Evolutionary conservation across 495 filamentous ascomycete species (phyloP).

Genomic region (Podospora conica): DNA sequence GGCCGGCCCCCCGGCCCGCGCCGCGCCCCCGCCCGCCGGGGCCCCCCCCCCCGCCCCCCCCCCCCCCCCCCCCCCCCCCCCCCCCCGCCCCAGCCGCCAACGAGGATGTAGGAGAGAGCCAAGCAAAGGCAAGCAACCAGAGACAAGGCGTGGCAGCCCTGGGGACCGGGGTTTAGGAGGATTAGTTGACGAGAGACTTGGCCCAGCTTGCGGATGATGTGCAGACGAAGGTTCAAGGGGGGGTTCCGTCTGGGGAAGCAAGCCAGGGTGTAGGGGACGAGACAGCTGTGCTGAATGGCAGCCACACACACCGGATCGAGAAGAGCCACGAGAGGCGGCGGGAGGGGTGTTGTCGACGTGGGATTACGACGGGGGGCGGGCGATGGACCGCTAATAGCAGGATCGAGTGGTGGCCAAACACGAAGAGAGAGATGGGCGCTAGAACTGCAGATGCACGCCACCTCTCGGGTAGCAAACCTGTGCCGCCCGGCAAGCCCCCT

Average conservation of each 20-base stretch:
- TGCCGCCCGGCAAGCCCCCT: not conserved
- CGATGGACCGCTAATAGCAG: conserved; percentile 1
- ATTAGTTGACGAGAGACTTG: not conserved
- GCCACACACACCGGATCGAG: conserved; percentile 11
- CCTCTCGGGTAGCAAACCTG: conserved; percentile 16
- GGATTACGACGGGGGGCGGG: conserved; percentile 1
- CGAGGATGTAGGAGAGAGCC: not conserved
- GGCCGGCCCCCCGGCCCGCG: no score
- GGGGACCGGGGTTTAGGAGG: not conserved
- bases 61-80: no score
- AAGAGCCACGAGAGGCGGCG: conserved; percentile 1
- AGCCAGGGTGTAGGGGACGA: conserved; percentile 7
- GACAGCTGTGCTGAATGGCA: conserved; percentile 26
- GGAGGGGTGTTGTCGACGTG: not conserved
- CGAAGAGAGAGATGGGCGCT: conserved; percentile 7
- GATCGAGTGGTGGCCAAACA: conserved; percentile 8
- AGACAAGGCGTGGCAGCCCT: not conserved
- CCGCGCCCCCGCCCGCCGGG: no score
- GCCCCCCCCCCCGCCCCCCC: no score
- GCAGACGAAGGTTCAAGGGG: not conserved
- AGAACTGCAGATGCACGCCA: conserved; percentile 18
- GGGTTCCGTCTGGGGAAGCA: conserved; percentile 18
- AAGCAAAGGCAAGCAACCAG: not conserved
- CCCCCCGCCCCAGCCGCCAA: no score
- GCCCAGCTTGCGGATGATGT: conserved; percentile 1